Evolutionary conservation across 2,329 filamentous ascomycete species (phyloP).

Genomic region (Stagonosporopsis tanaceti): DNA sequence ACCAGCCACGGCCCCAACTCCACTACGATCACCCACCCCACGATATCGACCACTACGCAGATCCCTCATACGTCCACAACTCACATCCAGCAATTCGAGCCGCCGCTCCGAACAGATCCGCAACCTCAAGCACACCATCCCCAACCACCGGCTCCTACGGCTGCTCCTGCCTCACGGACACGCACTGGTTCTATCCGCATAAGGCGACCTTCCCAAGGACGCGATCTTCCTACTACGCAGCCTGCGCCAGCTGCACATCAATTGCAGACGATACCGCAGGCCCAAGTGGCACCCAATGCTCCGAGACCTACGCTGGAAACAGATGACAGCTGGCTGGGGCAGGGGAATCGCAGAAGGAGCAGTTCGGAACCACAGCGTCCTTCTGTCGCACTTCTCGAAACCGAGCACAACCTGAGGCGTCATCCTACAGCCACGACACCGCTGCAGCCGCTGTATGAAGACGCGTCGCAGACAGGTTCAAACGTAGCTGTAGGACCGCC

Average conservation of each 20-base stretch:
- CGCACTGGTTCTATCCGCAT: conserved; percentile 42
- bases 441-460: conserved; percentile 46
- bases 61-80: conserved; percentile 8
- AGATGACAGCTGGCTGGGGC: conserved; percentile 27
- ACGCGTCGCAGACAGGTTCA: conserved; percentile 21
- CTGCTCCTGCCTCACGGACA: conserved; percentile 15
- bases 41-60: conserved; percentile 40
- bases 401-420: conserved; percentile 38
- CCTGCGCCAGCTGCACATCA: conserved; percentile 10
- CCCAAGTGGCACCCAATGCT: conserved; percentile 4
- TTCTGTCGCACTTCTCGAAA: conserved; percentile 29
- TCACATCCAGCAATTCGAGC: background rate
- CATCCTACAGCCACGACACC: conserved; percentile 38
- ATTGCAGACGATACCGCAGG: conserved; percentile 15
- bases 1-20: conserved; percentile 34
- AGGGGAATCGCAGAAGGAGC: conserved; percentile 40
- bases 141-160: conserved; percentile 22
- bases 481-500: conserved; percentile 26
- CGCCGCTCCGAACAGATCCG: background rate
- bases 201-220: conserved; percentile 28
- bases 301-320: conserved; percentile 11
- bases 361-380: conserved; percentile 45
- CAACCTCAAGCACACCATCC: conserved; percentile 8
- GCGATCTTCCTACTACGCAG: conserved; percentile 6
- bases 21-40: conserved; percentile 38